These are phyloP conservation scores for Talaromyces nanjingensis DNA, from an alignment of 495 filamentous ascomycete genomes.

Conservation along the genomic window DNA sequence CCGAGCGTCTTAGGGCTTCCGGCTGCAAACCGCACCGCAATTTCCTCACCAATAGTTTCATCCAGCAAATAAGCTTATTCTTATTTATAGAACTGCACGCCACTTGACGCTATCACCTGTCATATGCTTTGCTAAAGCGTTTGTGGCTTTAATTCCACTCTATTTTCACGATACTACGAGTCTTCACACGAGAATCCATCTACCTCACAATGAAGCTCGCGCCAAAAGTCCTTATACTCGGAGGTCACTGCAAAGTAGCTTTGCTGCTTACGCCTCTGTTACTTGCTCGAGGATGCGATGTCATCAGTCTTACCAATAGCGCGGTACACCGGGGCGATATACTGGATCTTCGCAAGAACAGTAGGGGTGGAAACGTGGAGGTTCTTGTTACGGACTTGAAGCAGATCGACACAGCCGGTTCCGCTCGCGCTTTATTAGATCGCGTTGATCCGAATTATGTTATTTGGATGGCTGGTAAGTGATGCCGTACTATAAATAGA, in stretches of 20 bases:
- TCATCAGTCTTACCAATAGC: background rate
- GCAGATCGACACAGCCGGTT: background rate
- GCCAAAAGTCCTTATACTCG: background rate
- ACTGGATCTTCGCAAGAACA: background rate
- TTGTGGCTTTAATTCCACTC: background rate
- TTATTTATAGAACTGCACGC: background rate
- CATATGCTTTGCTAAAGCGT: background rate
- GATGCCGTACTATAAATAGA: background rate
- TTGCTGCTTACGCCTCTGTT: background rate
- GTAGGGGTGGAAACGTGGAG: background rate
- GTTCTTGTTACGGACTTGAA: background rate
- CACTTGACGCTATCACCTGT: background rate
- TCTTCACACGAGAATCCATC: background rate
- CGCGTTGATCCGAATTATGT: constrained; percentile 2
- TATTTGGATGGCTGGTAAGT: constrained; percentile 4
- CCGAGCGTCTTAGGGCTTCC: background rate
- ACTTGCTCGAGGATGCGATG: background rate
- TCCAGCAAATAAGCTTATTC: background rate
- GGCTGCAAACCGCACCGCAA: background rate
- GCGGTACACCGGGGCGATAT: background rate
- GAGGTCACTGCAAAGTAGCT: constrained; percentile 1
- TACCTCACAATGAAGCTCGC: background rate
- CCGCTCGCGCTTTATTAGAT: background rate
- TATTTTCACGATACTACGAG: background rate
- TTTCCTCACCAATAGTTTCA: background rate